Conservation (phyloP, 1,284 basidiomycete species). For the Ustilago esculenta region DNA sequence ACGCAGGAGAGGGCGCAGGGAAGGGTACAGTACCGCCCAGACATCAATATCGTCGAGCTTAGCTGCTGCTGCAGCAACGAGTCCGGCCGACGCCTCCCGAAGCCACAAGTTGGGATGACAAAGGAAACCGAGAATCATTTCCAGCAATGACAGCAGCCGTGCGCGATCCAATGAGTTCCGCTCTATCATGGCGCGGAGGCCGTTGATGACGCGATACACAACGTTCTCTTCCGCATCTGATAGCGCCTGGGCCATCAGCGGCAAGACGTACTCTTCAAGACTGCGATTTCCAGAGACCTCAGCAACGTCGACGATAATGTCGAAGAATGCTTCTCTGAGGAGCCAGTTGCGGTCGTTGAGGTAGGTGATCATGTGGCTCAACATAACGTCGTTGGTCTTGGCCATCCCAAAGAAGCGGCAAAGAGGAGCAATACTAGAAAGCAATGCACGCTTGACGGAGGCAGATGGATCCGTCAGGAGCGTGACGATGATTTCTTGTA, state of each 20-base stretch:
- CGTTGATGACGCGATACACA: constrained; percentile 83
- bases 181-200: constrained; percentile 85
- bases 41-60: constrained; percentile 76
- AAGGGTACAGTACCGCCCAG: constrained; percentile 96
- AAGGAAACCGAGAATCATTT: constrained; percentile 83
- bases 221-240: constrained; percentile 93
- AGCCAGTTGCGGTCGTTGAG: constrained; percentile 93
- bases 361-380: constrained; percentile 98
- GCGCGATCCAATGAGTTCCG: constrained; percentile 87
- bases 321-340: constrained; percentile 89
- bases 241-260: constrained; percentile 86
- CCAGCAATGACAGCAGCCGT: constrained; percentile 93
- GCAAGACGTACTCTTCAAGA: constrained; percentile 80
- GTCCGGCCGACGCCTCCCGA: constrained; percentile 88
- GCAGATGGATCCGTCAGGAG: constrained; percentile 72
- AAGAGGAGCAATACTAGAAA: constrained; percentile 81
- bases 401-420: constrained; percentile 92
- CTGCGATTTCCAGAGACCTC: constrained; percentile 61
- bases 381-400: constrained; percentile 90
- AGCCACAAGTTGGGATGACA: constrained; percentile 98
- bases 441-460: constrained; percentile 72
- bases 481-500: constrained; percentile 86
- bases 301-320: constrained; percentile 92
- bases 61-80: constrained; percentile 82
- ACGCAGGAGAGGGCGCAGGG: constrained; percentile 82